Conservation (phyloP, 768 basidiomycete genomes). For the Hydnomerulius pinastri region DNA sequence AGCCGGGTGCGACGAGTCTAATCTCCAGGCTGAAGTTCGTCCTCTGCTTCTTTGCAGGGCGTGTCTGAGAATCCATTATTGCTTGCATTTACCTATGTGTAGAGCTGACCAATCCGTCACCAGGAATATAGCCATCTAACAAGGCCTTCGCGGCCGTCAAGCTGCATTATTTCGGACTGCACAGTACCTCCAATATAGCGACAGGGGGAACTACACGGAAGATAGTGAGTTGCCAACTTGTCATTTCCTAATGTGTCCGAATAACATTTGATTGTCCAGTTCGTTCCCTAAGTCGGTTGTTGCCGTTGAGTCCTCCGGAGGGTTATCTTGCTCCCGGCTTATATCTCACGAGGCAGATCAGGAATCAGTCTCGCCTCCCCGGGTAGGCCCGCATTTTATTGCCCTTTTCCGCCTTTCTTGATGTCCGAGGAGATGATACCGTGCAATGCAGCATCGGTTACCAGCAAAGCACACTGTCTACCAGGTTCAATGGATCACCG, state of each 20-base stretch:
- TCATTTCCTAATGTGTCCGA: conserved; percentile 1
- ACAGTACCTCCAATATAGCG: too few species aligned
- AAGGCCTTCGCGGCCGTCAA: too few species aligned
- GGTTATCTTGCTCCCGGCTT: conserved; percentile 18
- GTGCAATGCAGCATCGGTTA: conserved; percentile 7
- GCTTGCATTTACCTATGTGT: not conserved
- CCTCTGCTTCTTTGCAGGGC: not conserved
- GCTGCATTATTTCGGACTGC: too few species aligned
- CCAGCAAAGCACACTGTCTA: conserved; percentile 8
- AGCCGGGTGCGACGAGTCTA: conserved; percentile 9
- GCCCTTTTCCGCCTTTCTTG: conserved; percentile 6
- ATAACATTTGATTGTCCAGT: not conserved
- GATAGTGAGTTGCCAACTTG: not conserved
- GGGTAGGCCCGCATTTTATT: conserved; percentile 5
- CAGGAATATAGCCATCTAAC: too few species aligned
- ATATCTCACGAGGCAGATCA: conserved; percentile 22
- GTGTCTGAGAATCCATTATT: not conserved
- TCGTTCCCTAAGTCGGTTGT: conserved; percentile 15
- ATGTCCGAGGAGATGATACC: conserved; percentile 30
- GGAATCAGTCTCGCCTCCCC: conserved; percentile 16
- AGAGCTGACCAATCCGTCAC: too few species aligned
- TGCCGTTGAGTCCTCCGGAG: conserved; percentile 13
- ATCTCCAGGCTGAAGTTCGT: conserved; percentile 11
- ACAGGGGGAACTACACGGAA: too few species aligned
- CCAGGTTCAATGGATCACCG: not conserved